phyloP scores from a whole-genome alignment of 768 basidiomycete species.

The Termitomyces sp. region DNA sequence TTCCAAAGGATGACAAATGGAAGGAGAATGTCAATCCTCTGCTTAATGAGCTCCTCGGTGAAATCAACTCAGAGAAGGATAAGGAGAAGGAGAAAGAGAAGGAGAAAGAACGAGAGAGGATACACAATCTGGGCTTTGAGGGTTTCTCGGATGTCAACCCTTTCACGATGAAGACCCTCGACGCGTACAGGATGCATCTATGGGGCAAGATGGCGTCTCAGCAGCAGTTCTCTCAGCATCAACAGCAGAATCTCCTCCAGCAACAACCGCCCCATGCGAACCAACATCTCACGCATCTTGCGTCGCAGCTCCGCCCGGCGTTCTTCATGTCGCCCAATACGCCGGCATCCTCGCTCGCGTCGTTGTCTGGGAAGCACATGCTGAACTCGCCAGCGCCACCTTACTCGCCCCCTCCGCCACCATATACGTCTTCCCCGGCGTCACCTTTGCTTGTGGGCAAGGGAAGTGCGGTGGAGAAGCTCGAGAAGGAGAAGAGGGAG shows the following conservation, averaged over 20 bases:
- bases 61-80: background rate
- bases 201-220: slow-evolving; percentile 89
- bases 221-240: slow-evolving; percentile 32
- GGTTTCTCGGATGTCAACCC: slow-evolving; percentile 74
- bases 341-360: slow-evolving; percentile 16
- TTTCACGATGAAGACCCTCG: slow-evolving; percentile 84
- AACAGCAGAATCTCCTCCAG: slow-evolving; percentile 43
- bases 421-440: slow-evolving; percentile 31
- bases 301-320: slow-evolving; percentile 31
- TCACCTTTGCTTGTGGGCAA: slow-evolving; percentile 30
- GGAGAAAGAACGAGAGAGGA: slow-evolving; percentile 8
- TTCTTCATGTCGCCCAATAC: slow-evolving; percentile 19
- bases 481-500: slow-evolving; percentile 16
- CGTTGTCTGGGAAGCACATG: slow-evolving; percentile 41
- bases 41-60: slow-evolving; percentile 35
- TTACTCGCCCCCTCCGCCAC: slow-evolving; percentile 15
- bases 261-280: slow-evolving; percentile 24
- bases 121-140: slow-evolving; percentile 48
- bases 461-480: slow-evolving; percentile 21
- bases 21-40: slow-evolving; percentile 81
- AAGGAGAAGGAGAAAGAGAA: slow-evolving; percentile 8
- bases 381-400: slow-evolving; percentile 5
- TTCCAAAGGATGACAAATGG: slow-evolving; percentile 23
- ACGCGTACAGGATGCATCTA: slow-evolving; percentile 85
- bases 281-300: slow-evolving; percentile 29